A percentile compares a stretch with the other conserved stretches of the same genome.
phyloP scores from a whole-genome alignment of 148 eudicot genomes.

The Rhododendron henanense region DNA sequence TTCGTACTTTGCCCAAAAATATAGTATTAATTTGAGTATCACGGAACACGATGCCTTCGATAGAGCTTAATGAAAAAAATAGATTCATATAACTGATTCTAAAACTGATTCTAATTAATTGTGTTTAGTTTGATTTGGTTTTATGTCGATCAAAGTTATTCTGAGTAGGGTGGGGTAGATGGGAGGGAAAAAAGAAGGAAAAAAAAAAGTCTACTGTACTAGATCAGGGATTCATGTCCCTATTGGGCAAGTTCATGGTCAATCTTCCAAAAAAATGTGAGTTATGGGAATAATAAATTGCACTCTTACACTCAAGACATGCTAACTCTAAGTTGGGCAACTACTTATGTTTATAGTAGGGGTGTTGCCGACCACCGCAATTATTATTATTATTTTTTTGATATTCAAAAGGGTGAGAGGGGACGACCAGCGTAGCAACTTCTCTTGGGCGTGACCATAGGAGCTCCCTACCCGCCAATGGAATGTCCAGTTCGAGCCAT shows the following conservation, averaged over 20 bases:
- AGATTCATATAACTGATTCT: not conserved
- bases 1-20: no score
- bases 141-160: not conserved
- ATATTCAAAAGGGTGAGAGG: no score
- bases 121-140: not conserved
- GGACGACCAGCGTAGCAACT: no score
- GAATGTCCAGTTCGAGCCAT: no score
- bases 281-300: not conserved
- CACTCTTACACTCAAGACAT: not conserved
- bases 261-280: not conserved
- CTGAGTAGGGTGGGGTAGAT: not conserved
- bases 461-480: no score
- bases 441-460: no score
- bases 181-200: not conserved
- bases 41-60: not conserved
- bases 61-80: not conserved
- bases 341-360: not conserved
- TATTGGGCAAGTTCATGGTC: not conserved
- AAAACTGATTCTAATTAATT: no score
- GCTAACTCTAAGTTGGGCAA: not conserved
- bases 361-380: no score
- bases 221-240: slow-evolving; percentile 18
- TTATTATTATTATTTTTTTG: no score
- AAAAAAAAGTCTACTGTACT: not conserved
- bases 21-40: not conserved